Conservation (phyloP, 768 basidiomycete species). For the Macrolepiota albuminosa region DNA sequence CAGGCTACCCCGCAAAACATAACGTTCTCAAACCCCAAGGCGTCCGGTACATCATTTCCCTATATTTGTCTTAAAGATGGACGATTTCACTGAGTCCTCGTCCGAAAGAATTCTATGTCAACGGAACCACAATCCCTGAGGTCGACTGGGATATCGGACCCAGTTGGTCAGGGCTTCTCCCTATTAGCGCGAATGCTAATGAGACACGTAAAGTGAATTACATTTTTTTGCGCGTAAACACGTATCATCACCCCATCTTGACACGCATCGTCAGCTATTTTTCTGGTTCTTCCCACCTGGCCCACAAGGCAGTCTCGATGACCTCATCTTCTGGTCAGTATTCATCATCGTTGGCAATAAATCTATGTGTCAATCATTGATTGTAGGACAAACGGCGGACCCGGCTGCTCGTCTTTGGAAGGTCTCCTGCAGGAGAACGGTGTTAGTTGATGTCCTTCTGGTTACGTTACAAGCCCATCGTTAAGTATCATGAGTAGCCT, state of each 20-base stretch:
- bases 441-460: neutral
- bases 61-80: neutral
- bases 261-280: neutral
- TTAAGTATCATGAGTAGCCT: neutral
- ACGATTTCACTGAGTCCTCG: neutral
- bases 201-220: neutral
- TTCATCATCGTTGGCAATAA: neutral
- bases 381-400: neutral
- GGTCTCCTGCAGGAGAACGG: conserved; percentile 1
- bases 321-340: neutral
- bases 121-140: neutral
- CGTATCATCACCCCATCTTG: neutral
- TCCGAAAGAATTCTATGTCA: neutral
- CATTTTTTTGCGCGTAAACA: neutral
- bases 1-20: conserved; percentile 2
- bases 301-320: neutral
- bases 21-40: conserved; percentile 11
- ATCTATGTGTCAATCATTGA: neutral
- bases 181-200: neutral
- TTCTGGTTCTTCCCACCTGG: conserved; percentile 1
- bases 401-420: neutral
- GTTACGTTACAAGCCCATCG: neutral
- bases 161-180: neutral
- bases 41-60: conserved; percentile 3
- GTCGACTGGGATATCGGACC: neutral